Conservation (phyloP, 192 early-diverging fungal species). For the Entomortierella chlamydospora region DNA sequence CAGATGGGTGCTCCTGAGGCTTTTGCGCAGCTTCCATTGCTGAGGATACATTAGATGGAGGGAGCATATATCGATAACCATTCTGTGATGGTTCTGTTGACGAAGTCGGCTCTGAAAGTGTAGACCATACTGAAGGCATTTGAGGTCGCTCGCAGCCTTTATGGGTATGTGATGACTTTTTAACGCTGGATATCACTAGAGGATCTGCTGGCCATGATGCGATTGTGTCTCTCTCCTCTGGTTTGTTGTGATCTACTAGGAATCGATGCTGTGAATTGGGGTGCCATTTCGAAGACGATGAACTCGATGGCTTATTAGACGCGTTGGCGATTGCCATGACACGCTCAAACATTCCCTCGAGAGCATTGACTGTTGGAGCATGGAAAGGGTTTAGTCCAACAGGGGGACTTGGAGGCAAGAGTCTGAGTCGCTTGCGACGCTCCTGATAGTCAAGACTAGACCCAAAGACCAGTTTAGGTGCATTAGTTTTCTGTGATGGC, state of each 20-base stretch:
- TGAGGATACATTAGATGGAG: slow-evolving; percentile 1
- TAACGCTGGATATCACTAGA: background rate
- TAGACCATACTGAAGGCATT: background rate
- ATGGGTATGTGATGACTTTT: background rate
- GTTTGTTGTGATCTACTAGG: slow-evolving; percentile 5
- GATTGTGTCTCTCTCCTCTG: slow-evolving; percentile 38
- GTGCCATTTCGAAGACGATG: background rate
- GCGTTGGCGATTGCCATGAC: slow-evolving; percentile 32
- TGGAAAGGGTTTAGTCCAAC: slow-evolving; percentile 39
- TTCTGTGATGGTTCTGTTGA: background rate
- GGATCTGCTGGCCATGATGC: slow-evolving; percentile 5
- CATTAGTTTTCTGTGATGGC: background rate
- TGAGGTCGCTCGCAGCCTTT: background rate
- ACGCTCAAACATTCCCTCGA: slow-evolving; percentile 47
- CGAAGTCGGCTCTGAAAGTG: background rate
- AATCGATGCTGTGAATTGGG: slow-evolving; percentile 1
- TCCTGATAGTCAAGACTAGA: slow-evolving; percentile 36
- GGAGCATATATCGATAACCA: slow-evolving; percentile 20
- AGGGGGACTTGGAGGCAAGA: slow-evolving; percentile 15
- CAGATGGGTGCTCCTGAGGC: background rate
- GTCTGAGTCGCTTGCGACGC: slow-evolving; percentile 18
- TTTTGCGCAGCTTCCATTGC: no score
- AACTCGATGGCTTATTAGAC: background rate
- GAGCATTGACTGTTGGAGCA: slow-evolving; percentile 25
- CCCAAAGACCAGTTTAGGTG: slow-evolving; percentile 11